Percentiles rank a stretch among this genome's conserved stretches.
Evolutionary conservation across 768 basidiomycete genomes (phyloP).

Genomic region (Mycena polygramma): DNA sequence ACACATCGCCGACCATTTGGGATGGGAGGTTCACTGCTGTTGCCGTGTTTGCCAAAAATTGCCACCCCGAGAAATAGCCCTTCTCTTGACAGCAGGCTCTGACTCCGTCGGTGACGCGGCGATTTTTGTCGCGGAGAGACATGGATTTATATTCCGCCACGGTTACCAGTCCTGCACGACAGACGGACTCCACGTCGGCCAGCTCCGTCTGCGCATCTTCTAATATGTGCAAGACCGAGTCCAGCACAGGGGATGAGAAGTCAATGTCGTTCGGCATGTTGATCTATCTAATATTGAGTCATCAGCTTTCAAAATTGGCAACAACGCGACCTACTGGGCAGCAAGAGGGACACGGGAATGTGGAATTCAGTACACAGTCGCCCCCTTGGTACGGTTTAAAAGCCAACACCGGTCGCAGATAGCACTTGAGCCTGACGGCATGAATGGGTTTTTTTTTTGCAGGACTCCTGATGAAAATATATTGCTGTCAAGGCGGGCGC

Average conservation of each 20-base stretch:
- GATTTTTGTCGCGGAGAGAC: background rate
- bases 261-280: no score
- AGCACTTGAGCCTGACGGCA: no score
- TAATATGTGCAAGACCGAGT: background rate
- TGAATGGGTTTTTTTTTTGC: no score
- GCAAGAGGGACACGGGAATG: no score
- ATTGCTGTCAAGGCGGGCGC: no score
- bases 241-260: constrained; percentile 13
- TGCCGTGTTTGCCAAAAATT: background rate
- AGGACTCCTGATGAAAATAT: no score
- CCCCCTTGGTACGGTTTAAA: no score
- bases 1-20: constrained; percentile 11
- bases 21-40: background rate
- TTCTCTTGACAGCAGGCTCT: background rate
- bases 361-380: no score
- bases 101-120: background rate
- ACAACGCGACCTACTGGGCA: no score
- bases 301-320: no score
- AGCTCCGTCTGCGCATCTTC: background rate
- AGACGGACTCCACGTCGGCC: background rate
- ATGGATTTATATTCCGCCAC: background rate
- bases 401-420: no score
- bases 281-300: no score
- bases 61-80: constrained; percentile 23
- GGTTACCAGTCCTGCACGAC: background rate